Evolutionary conservation across 2,329 filamentous ascomycete genomes (phyloP).

Genomic region (Trichoderma brevicompactum): DNA sequence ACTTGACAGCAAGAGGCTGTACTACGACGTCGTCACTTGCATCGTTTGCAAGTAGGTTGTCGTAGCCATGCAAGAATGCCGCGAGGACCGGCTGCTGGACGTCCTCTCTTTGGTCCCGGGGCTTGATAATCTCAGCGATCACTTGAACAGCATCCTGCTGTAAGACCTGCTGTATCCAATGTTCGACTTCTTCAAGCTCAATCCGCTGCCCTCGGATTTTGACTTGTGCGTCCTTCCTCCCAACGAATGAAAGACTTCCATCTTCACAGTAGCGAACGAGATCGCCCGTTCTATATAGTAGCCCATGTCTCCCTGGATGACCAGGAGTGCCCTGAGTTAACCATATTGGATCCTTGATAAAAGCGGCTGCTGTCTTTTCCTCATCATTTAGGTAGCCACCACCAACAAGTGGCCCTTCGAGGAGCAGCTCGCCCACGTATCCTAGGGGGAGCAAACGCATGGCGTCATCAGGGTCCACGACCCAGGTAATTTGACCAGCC

Average conservation of each 20-base stretch:
- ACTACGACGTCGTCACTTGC: too few relatives aligned
- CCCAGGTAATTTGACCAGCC: conserved; percentile 33
- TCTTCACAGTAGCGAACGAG: conserved; percentile 48
- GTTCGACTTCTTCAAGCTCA: conserved; percentile 45
- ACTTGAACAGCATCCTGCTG: too few relatives aligned
- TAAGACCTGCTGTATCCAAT: too few relatives aligned
- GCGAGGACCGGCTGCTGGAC: too few relatives aligned
- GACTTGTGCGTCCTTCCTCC: conserved; percentile 60
- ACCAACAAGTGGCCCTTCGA: conserved; percentile 37
- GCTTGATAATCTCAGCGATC: too few relatives aligned
- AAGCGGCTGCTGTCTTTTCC: conserved; percentile 36
- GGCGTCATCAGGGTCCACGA: conserved; percentile 34
- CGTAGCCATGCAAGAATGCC: too few relatives aligned
- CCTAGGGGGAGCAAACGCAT: conserved; percentile 34
- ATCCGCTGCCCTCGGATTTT: conserved; percentile 63
- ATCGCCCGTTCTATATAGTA: conserved; percentile 53
- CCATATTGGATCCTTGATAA: conserved; percentile 38
- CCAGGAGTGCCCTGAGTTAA: conserved; percentile 2
- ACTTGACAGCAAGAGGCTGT: too few relatives aligned
- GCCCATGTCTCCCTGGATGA: conserved; percentile 34
- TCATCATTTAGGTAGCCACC: conserved; percentile 35
- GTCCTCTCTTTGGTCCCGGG: too few relatives aligned
- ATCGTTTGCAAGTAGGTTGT: too few relatives aligned
- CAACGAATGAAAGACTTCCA: conserved; percentile 49
- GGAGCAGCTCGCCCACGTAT: conserved; percentile 36